Percentiles rank a stretch among this genome's conserved stretches.
phyloP scores from a whole-genome alignment of 176 grass and related monocot species.

The Poa pratensis region DNA sequence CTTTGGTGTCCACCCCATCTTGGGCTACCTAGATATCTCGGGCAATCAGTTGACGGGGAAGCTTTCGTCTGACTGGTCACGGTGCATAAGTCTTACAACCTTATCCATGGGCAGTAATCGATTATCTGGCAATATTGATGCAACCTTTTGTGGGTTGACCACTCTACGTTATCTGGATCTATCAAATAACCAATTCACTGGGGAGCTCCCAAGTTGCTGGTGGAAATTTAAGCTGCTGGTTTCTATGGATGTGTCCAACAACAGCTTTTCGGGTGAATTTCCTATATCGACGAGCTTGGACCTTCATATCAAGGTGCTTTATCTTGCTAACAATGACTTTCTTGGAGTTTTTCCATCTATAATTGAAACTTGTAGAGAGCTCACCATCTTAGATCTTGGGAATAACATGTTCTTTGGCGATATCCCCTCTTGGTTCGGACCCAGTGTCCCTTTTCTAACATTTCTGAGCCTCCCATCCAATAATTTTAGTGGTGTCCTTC shows the following conservation, averaged over 20 bases:
- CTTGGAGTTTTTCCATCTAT: conserved; percentile 23
- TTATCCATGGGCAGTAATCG: neutral
- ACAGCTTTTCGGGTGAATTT: conserved; percentile 24
- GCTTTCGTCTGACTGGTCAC: neutral
- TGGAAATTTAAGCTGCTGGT: conserved; percentile 30
- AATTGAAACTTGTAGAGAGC: neutral
- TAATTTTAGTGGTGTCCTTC: neutral
- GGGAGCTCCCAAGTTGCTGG: conserved; percentile 40
- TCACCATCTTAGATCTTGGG: neutral
- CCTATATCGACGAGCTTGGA: neutral
- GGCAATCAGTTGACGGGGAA: neutral
- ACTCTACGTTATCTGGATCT: conserved; percentile 29
- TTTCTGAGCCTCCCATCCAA: conserved; percentile 5
- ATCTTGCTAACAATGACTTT: conserved; percentile 39
- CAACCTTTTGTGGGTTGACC: neutral
- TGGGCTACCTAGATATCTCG: neutral
- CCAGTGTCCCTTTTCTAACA: neutral
- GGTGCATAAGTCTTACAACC: neutral
- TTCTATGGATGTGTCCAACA: conserved; percentile 31
- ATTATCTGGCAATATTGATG: neutral
- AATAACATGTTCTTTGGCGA: neutral
- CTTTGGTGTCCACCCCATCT: no score
- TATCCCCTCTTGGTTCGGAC: neutral
- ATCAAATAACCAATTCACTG: conserved; percentile 40
- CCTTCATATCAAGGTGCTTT: conserved; percentile 7